Percentiles rank a stretch among this genome's conserved stretches.
These are phyloP conservation scores for Hypomyces perniciosus DNA, from an alignment of 2,329 filamentous ascomycete genomes.

Conservation along the genomic window DNA sequence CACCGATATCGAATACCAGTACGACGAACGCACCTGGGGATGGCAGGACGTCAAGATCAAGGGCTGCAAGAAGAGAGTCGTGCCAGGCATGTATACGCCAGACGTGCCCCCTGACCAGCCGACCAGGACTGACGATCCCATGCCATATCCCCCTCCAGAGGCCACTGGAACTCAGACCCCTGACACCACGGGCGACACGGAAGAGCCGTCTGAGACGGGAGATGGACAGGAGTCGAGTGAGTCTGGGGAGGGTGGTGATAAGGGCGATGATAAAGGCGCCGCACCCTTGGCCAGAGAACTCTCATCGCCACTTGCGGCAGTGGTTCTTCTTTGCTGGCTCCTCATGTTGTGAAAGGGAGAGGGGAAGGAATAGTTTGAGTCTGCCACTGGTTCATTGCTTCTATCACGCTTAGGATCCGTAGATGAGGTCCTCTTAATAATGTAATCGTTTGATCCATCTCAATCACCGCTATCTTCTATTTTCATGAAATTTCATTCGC, in stretches of 20 bases:
- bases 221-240: conserved; percentile 1
- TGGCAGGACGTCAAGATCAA: conserved; percentile 26
- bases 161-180: background rate
- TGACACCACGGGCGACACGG: background rate
- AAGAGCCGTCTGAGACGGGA: conserved; percentile 3
- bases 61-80: conserved; percentile 20
- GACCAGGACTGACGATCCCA: background rate
- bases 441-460: background rate
- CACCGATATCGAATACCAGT: conserved; percentile 22
- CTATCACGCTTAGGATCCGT: too few relatives aligned
- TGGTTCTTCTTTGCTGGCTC: conserved; percentile 14
- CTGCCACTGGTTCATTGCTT: background rate
- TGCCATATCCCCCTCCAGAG: background rate
- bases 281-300: conserved; percentile 2
- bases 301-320: conserved; percentile 13
- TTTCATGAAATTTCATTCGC: background rate
- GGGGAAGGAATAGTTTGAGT: background rate
- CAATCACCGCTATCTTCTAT: background rate
- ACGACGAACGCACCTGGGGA: conserved; percentile 20
- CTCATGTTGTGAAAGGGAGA: conserved; percentile 4
- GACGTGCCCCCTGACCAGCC: background rate
- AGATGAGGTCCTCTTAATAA: background rate
- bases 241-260: background rate
- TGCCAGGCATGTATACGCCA: conserved; percentile 8
- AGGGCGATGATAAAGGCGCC: conserved; percentile 3